phyloP scores from a whole-genome alignment of 139 green algal genomes.

The Eudorina sp. region DNA sequence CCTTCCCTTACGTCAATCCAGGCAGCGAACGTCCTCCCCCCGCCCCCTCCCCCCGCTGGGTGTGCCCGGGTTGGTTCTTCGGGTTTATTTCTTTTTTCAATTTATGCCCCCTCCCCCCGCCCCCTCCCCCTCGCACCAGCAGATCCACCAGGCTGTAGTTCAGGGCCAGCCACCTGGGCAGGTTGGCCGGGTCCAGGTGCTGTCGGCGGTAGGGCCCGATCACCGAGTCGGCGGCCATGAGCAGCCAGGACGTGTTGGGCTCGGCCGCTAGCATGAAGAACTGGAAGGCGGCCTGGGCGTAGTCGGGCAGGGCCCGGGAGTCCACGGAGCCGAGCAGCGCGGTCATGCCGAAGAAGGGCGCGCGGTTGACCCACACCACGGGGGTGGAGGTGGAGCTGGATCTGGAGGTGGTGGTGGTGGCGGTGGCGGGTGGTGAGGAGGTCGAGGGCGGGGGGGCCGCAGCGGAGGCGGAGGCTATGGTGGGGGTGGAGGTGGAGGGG shows the following conservation, averaged over 20 bases:
- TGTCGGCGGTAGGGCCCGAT: slow-evolving; percentile 11
- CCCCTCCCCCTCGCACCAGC: not conserved
- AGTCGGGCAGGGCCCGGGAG: not conserved
- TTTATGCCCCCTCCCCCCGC: no score
- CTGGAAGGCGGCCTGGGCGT: not conserved
- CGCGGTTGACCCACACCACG: not conserved
- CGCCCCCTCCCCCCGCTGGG: no score
- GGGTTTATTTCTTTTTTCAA: no score
- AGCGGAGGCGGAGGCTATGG: no score
- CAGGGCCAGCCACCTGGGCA: not conserved
- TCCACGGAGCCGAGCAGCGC: slow-evolving; percentile 28
- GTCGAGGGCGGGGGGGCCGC: no score
- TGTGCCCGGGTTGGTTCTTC: no score
- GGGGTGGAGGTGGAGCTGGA: no score
- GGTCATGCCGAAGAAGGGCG: slow-evolving; percentile 2
- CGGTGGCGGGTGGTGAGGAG: no score
- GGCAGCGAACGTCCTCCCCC: no score
- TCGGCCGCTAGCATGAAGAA: not conserved
- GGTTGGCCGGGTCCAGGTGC: not conserved
- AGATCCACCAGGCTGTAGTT: not conserved
- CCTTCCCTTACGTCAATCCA: no score
- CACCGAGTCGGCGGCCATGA: not conserved
- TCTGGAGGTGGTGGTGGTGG: no score
- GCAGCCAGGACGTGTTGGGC: not conserved
- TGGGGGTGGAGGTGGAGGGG: no score